Base-by-base conservation (phyloP, 2,329 filamentous ascomycete species). In the Talaromyces marneffei region DNA sequence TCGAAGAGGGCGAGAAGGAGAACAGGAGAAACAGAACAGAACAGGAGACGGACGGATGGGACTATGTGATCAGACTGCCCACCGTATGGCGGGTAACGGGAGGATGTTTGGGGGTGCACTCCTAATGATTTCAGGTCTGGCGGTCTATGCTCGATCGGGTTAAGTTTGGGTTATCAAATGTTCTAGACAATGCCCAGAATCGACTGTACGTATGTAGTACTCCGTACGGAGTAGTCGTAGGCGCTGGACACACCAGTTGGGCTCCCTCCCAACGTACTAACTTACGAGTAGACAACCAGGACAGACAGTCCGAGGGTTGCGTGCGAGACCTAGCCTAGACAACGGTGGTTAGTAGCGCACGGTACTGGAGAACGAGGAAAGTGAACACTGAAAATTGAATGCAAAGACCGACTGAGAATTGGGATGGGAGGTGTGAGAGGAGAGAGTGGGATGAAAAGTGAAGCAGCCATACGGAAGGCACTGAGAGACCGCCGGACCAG, bases 391-490 rank as follows among this genome's bases (percentile, higher is more conserved):
- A 40, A 10, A 40, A 27, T 2, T 23, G 31, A 55, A 14, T 23
- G n/a, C 25, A 8, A 20, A 50, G 25, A 42, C 42, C 35, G 48
- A 54, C 42, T 53, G 48, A 54, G 18, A 37, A 37, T 23, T 16
- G 9, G 18, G 18, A 37, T 39, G n/a, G 14, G 9, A 31, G 25
- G n/a, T 46, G 7, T 3, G 20, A 46, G n/a, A 46, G 3, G 29
- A 23, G 20, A 42, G 12, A 27, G 35, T 5, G 20, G 48, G 35
- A 20, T n/a, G n/a, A 40, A 72, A 73, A 74, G 69, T 74, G 72
- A 74, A 70, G 72, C 72, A 70, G 70, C 72, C 70, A 75, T 73
- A 71, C 72, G 72, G 72, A 74, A 72, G 61, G 62, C 62, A 59
- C 64, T 59, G 64, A 65, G 39, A 18, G 9, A 56, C 44, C 61